Evolutionary conservation across 305 asterid species (phyloP).

Genomic region (Euphrasia arctica): DNA sequence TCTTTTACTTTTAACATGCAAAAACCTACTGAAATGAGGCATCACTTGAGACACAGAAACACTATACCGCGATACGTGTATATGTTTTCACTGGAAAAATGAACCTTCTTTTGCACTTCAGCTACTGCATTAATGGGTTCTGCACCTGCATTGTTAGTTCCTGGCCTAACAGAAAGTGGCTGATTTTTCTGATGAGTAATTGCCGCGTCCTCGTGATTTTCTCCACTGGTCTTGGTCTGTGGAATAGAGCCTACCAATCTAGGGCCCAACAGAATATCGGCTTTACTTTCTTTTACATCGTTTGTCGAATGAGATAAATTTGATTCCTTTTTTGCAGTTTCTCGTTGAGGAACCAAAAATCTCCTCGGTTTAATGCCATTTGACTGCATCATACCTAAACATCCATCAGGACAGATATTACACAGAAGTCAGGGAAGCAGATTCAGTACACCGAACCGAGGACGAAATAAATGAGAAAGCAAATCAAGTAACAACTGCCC

Average conservation of each 20-base stretch:
- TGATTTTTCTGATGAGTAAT: conserved; percentile 52
- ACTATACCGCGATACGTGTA: conserved; percentile 56
- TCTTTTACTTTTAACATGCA: conserved; percentile 15
- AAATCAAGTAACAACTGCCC: neutral
- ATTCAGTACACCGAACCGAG: conserved; percentile 2
- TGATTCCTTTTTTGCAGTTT: conserved; percentile 42
- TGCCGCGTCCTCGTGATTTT: conserved; percentile 52
- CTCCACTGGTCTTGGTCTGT: conserved; percentile 36
- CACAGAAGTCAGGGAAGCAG: conserved; percentile 8
- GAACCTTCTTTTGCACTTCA: conserved; percentile 74
- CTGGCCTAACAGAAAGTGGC: conserved; percentile 33
- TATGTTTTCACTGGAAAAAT: conserved; percentile 45
- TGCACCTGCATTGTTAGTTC: conserved; percentile 31
- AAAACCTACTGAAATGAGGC: conserved; percentile 20
- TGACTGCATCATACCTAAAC: conserved; percentile 57
- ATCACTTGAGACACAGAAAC: conserved; percentile 22
- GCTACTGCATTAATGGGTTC: conserved; percentile 37
- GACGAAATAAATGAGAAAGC: conserved; percentile 10
- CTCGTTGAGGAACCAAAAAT: conserved; percentile 49
- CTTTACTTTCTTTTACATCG: conserved; percentile 36
- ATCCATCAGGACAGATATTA: conserved; percentile 16
- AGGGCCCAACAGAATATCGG: conserved; percentile 37
- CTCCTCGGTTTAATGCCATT: conserved; percentile 62
- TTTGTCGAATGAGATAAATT: conserved; percentile 31
- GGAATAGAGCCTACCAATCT: conserved; percentile 32